Evolutionary conservation across 2,329 filamentous ascomycete genomes (phyloP).

Genomic region (Xenoacremonium recifei): DNA sequence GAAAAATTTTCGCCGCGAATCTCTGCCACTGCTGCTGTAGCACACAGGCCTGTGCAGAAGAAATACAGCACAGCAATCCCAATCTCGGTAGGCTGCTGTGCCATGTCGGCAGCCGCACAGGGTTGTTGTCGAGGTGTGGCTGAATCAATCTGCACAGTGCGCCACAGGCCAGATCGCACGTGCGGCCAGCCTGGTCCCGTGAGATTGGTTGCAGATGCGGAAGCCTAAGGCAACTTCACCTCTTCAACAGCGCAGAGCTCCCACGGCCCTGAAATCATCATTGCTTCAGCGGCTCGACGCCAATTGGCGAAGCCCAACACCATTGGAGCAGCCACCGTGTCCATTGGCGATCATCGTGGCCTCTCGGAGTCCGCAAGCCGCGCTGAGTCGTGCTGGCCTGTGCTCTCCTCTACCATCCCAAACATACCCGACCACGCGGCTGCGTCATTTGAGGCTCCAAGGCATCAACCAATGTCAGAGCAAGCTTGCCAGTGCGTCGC

Average conservation of each 20-base stretch:
- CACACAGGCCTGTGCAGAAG: neutral
- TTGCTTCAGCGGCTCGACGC: neutral
- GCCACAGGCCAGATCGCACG: conserved; percentile 2
- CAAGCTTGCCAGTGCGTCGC: neutral
- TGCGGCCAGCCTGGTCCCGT: conserved; percentile 5
- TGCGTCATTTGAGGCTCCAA: conserved; percentile 15
- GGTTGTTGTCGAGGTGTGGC: conserved; percentile 4
- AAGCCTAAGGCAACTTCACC: conserved; percentile 15
- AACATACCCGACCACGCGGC: conserved; percentile 6
- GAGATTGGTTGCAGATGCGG: conserved; percentile 6
- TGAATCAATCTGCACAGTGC: conserved; percentile 17
- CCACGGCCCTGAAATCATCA: neutral
- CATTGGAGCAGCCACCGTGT: neutral
- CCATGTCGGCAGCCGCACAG: neutral
- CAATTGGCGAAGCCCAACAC: neutral
- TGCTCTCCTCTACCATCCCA: too few species aligned
- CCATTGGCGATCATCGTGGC: neutral
- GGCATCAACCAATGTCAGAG: neutral
- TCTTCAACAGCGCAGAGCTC: conserved; percentile 15
- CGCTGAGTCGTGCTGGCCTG: neutral
- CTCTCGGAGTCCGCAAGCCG: neutral
- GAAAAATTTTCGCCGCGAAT: conserved; percentile 23
- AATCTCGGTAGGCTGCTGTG: conserved; percentile 11
- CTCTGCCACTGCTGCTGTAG: conserved; percentile 4
- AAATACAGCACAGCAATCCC: conserved; percentile 11